Base-by-base conservation (phyloP, 306 rosid species). In the Adenanthera pavonina region DNA sequence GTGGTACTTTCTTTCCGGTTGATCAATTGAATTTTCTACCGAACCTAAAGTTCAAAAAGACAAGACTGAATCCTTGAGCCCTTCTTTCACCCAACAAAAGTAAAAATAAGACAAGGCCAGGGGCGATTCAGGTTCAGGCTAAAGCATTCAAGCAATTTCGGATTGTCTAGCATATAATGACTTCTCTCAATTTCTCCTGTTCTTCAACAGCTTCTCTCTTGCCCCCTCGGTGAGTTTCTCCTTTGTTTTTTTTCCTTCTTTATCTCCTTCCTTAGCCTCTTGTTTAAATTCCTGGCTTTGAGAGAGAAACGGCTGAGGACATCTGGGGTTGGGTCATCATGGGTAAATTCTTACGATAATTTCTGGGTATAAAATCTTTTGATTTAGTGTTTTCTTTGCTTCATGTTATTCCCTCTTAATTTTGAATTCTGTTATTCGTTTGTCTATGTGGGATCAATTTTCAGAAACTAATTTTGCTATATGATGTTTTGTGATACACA, bases 141-240 rank as follows among this genome's bases (percentile, higher is more conserved):
- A 0, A 43, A 57, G 79, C 11, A 41, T 61, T 77, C 70, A 13
- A 62, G 17, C 84, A 56, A 80, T 16, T 3, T 57, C 57, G 10
- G 2, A 16, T 7, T 13, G 67, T 76, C 25, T 20, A 2, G 64
- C 79, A 69, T 16, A 30, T 78, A 85, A 91, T 92, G 97, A 83
- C 92, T 72, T 89, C 91, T 78, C 74, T 86, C 86, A 86, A 86
- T 89, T 54, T 89, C 80, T 82, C 93, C 20, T 90, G 69, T 74
- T 85, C 87, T 84, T 88, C 97, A n/a, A 78, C 91, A 2, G 15
- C 87, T 10, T 51, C 88, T 36, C 85, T 92, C 76, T 86, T 91
- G 36, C 85, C 72, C 59, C 84, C 85, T 1, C 85, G 82, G 95
- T 91, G 10, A 76, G 87, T 81, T 61, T 40, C 62, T 43, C 14